Conservation (phyloP, 768 basidiomycete genomes). For the Boletus reticuloceps region DNA sequence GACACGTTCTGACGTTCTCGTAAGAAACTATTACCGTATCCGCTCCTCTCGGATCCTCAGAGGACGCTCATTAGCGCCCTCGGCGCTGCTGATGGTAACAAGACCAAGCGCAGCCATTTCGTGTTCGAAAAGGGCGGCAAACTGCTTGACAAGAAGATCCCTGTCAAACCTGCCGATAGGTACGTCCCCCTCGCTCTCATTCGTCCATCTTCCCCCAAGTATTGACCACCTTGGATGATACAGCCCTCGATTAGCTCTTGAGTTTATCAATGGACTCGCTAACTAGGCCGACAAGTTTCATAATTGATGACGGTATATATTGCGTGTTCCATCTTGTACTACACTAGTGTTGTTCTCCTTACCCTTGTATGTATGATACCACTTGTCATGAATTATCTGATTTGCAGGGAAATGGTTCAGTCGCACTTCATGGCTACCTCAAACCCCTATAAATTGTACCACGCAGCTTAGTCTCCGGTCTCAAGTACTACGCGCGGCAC, state of each 20-base stretch:
- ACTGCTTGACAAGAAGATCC: constrained; percentile 78
- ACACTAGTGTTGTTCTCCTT: not conserved
- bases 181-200: constrained; percentile 21
- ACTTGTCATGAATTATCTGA: no score
- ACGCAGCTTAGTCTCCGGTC: no score
- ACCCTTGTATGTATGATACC: no score
- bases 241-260: constrained; percentile 64
- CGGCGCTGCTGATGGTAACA: constrained; percentile 76
- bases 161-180: constrained; percentile 89
- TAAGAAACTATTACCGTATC: constrained; percentile 83
- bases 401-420: no score
- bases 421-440: no score
- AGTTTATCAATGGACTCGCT: constrained; percentile 55
- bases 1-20: not conserved
- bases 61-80: constrained; percentile 74
- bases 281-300: constrained; percentile 5
- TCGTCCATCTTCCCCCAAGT: not conserved
- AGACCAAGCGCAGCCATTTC: constrained; percentile 90
- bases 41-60: constrained; percentile 87
- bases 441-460: no score
- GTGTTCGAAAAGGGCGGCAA: constrained; percentile 92
- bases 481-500: no score
- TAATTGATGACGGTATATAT: constrained; percentile 4
- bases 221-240: not conserved
- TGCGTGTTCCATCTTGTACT: constrained; percentile 6